Conservation (phyloP, 371 early-diverging fungal genomes). For the Choanephora cucurbitarum region DNA sequence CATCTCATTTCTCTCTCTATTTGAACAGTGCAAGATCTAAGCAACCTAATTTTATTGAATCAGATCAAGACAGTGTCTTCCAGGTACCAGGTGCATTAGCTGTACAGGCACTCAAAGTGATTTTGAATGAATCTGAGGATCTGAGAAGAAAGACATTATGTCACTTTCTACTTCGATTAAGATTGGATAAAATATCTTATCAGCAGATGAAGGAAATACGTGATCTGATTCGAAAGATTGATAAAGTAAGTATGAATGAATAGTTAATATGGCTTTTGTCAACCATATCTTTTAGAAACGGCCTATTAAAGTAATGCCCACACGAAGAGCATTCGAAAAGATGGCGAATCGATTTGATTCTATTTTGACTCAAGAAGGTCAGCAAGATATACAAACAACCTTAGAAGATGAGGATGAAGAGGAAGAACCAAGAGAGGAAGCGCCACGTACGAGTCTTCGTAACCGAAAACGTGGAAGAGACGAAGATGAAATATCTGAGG, state of each 20-base stretch:
- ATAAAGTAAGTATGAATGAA: constrained; percentile 30
- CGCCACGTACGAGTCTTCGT: neutral
- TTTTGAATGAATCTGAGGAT: constrained; percentile 26
- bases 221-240: constrained; percentile 26
- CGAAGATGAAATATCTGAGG: neutral
- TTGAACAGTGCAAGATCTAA: neutral
- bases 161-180: constrained; percentile 37
- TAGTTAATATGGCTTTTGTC: neutral
- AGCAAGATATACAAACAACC: neutral
- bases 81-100: constrained; percentile 46
- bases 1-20: constrained; percentile 4
- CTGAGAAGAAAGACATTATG: constrained; percentile 37
- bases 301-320: constrained; percentile 9
- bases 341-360: constrained; percentile 4
- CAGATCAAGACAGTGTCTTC: neutral
- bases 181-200: constrained; percentile 33
- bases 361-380: neutral
- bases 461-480: neutral
- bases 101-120: constrained; percentile 38
- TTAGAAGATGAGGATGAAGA: neutral
- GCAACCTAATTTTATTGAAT: constrained; percentile 1
- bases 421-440: neutral
- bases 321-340: constrained; percentile 5
- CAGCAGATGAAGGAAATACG: constrained; percentile 31
- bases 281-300: constrained; percentile 2